A percentile compares a stretch with the other conserved stretches of the same genome.
These are phyloP conservation scores for Populus tomentosa DNA, from an alignment of 441 rosid species.

Conservation along the genomic window DNA sequence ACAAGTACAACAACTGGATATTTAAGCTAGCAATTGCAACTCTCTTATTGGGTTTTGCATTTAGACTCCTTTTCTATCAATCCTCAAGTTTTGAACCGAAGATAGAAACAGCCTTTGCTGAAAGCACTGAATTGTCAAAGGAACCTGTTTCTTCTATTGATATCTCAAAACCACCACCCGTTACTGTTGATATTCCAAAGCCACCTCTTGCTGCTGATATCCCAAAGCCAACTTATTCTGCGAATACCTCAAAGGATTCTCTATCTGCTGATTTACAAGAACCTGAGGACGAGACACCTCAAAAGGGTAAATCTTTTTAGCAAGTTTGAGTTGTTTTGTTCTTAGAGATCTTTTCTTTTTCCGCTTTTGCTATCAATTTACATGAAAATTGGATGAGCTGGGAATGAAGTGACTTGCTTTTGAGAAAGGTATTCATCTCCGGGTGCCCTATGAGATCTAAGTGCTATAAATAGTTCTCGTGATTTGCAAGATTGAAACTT, in stretches of 20 bases:
- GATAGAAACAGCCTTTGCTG: slow-evolving; percentile 35
- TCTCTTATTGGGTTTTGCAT: slow-evolving; percentile 50
- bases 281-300: slow-evolving; percentile 47
- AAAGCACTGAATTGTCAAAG: slow-evolving; percentile 15
- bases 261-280: slow-evolving; percentile 27
- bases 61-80: slow-evolving; percentile 47
- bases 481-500: slow-evolving; percentile 16
- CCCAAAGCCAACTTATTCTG: slow-evolving; percentile 17
- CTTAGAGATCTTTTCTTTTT: background rate
- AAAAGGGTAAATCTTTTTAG: slow-evolving; percentile 31
- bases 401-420: background rate
- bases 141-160: slow-evolving; percentile 18
- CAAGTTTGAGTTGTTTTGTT: slow-evolving; percentile 8
- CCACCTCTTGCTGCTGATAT: slow-evolving; percentile 17
- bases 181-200: background rate
- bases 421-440: background rate
- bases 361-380: background rate
- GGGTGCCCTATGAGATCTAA: slow-evolving; percentile 9
- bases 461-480: background rate
- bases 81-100: slow-evolving; percentile 39
- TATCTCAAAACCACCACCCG: slow-evolving; percentile 27
- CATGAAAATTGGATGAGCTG: background rate
- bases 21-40: slow-evolving; percentile 47
- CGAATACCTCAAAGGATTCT: slow-evolving; percentile 12
- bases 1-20: slow-evolving; percentile 43